phyloP scores from a whole-genome alignment of 1,284 basidiomycete species.

The Meira nashicola region DNA sequence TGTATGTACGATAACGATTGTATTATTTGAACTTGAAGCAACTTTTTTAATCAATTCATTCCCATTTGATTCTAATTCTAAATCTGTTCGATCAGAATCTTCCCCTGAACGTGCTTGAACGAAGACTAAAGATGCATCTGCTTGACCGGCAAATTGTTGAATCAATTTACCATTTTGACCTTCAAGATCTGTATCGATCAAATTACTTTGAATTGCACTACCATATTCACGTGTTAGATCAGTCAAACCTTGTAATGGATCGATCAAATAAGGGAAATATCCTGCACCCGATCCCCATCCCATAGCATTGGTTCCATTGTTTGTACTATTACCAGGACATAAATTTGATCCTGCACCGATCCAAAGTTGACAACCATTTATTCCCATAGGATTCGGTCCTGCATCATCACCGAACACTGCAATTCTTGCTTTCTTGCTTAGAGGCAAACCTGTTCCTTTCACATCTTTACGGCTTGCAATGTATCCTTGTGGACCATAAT shows the following conservation, averaged over 20 bases:
- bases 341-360: slow-evolving; percentile 47
- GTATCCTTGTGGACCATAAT: no score
- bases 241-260: slow-evolving; percentile 66
- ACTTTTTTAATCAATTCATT: slow-evolving; percentile 54
- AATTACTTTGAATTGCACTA: slow-evolving; percentile 55
- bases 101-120: slow-evolving; percentile 54
- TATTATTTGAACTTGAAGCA: slow-evolving; percentile 30
- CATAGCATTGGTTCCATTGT: slow-evolving; percentile 66
- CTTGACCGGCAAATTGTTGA: slow-evolving; percentile 13
- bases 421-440: slow-evolving; percentile 39
- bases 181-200: slow-evolving; percentile 61
- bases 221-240: slow-evolving; percentile 58
- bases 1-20: slow-evolving; percentile 28
- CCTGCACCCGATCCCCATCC: slow-evolving; percentile 67
- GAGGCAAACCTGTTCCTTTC: slow-evolving; percentile 32
- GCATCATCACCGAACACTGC: slow-evolving; percentile 58
- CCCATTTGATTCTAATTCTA: slow-evolving; percentile 72
- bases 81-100: slow-evolving; percentile 64
- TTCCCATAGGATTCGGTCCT: slow-evolving; percentile 64
- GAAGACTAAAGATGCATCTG: slow-evolving; percentile 62
- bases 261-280: slow-evolving; percentile 58
- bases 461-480: no score
- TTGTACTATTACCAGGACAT: not conserved
- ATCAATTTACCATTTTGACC: slow-evolving; percentile 32
- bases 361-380: slow-evolving; percentile 67